Conservation (phyloP, 805 yeast genomes). For the Candida sakaeoensis region DNA sequence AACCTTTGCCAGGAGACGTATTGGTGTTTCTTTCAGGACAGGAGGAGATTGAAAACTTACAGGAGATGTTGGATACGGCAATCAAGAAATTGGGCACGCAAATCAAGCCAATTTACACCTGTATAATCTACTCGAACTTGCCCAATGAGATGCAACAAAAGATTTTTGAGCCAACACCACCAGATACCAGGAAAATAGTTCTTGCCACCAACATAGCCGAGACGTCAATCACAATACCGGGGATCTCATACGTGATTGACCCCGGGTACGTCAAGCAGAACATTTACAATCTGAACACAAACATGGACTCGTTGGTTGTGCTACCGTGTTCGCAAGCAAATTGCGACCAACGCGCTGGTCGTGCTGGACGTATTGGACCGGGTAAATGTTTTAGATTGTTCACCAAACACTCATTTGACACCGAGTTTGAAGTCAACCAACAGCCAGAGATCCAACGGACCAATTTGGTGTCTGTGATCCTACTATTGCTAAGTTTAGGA, state of each 20-base stretch:
- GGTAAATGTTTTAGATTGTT: conserved; percentile 67
- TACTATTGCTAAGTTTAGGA: conserved; percentile 78
- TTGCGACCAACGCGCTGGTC: conserved; percentile 45
- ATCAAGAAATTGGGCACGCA: conserved; percentile 56
- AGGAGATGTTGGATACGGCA: conserved; percentile 67
- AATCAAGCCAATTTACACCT: conserved; percentile 56
- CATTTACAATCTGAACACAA: conserved; percentile 37
- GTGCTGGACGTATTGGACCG: conserved; percentile 47
- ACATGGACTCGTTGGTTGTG: conserved; percentile 44
- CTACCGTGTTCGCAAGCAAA: conserved; percentile 45
- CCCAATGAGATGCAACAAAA: conserved; percentile 79
- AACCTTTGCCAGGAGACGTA: conserved; percentile 75
- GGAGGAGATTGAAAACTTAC: conserved; percentile 87
- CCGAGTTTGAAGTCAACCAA: conserved; percentile 75
- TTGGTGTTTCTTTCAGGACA: conserved; percentile 92
- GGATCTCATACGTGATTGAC: conserved; percentile 40
- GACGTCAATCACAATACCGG: conserved; percentile 44
- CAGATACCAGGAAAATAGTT: conserved; percentile 75
- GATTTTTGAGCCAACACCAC: conserved; percentile 87
- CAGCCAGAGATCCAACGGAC: conserved; percentile 91
- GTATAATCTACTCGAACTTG: conserved; percentile 88
- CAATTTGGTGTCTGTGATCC: conserved; percentile 71
- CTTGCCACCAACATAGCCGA: conserved; percentile 89
- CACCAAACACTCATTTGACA: conserved; percentile 75
- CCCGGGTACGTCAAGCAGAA: conserved; percentile 46